phyloP scores from a whole-genome alignment of 148 eudicot species.

The Bassia scoparia region DNA sequence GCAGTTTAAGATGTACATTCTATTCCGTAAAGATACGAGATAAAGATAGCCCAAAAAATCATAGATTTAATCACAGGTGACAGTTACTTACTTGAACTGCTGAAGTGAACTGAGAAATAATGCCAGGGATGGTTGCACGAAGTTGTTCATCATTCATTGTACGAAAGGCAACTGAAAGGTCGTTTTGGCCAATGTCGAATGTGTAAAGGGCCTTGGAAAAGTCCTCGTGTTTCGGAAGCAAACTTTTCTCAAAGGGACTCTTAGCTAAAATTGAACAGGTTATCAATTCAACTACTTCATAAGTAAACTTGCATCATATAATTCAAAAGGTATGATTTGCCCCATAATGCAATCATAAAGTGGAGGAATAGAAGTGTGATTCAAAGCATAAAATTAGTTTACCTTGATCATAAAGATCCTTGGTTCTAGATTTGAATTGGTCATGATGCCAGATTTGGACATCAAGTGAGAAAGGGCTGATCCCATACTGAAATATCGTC shows the following conservation, averaged over 20 bases:
- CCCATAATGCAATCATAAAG: background rate
- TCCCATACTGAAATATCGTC: slow-evolving; percentile 52
- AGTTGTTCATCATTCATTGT: slow-evolving; percentile 40
- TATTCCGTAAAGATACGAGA: background rate
- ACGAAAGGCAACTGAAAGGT: slow-evolving; percentile 53
- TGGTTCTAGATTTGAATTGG: slow-evolving; percentile 57
- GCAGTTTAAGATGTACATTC: background rate
- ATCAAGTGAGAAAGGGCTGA: slow-evolving; percentile 67
- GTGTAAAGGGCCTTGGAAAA: slow-evolving; percentile 70
- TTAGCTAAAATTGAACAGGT: slow-evolving; percentile 27
- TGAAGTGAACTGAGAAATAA: slow-evolving; percentile 43
- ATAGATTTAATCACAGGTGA: background rate
- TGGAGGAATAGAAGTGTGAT: no score
- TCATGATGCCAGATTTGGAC: slow-evolving; percentile 54
- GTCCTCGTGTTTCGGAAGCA: slow-evolving; percentile 50
- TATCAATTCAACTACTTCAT: background rate
- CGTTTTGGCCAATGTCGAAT: slow-evolving; percentile 77
- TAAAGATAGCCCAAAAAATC: background rate
- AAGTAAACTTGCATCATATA: background rate
- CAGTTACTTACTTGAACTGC: slow-evolving; percentile 48
- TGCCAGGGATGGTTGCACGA: slow-evolving; percentile 38
- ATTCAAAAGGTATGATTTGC: background rate
- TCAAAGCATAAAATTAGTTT: background rate
- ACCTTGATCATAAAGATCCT: slow-evolving; percentile 54
- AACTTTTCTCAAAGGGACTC: slow-evolving; percentile 28